These are phyloP conservation scores for Colletotrichum horii DNA, from an alignment of 2,329 filamentous ascomycete species.

Conservation along the genomic window DNA sequence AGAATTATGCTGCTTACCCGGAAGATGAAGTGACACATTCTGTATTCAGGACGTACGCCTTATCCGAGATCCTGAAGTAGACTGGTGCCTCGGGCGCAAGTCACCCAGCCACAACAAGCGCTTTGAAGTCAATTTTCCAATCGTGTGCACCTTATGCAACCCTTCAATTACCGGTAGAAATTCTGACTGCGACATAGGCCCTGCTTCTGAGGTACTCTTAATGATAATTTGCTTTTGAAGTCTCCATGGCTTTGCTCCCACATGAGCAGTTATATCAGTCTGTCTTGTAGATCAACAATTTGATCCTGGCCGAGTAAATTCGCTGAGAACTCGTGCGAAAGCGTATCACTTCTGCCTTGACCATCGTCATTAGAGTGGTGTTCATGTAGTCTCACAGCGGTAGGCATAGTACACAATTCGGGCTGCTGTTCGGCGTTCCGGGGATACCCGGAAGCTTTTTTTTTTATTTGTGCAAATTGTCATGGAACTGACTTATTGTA, in stretches of 20 bases:
- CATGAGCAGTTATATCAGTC: background rate
- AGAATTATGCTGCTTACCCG: too few relatives aligned
- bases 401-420: background rate
- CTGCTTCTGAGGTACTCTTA: too few relatives aligned
- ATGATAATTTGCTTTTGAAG: too few relatives aligned
- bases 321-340: accelerated
- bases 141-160: background rate
- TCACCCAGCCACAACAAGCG: background rate
- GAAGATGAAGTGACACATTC: too few relatives aligned
- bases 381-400: background rate
- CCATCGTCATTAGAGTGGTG: background rate
- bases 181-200: background rate
- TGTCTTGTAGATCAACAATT: accelerated
- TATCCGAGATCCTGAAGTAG: too few relatives aligned
- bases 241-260: accelerated
- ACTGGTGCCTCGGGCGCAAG: background rate
- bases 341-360: background rate
- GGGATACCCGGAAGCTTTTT: background rate
- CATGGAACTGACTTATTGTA: background rate
- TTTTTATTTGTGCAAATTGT: background rate
- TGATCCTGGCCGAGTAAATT: background rate
- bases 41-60: too few relatives aligned
- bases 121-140: background rate
- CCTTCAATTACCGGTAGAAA: background rate
- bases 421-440: background rate